phyloP scores from a whole-genome alignment of 108 stramenopile species.

The Craspedostauros australis region DNA sequence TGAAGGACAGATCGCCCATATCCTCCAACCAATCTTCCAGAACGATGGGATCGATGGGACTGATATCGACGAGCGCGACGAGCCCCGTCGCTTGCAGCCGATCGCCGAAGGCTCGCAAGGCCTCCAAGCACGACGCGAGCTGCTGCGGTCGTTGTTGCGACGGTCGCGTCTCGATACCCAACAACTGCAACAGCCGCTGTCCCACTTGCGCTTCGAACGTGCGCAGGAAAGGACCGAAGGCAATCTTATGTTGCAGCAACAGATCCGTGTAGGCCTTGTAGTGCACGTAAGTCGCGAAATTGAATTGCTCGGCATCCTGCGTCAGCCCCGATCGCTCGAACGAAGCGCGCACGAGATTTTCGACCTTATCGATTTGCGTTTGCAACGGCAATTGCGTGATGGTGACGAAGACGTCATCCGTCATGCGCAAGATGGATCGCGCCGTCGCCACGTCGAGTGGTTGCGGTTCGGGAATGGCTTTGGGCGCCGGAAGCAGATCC shows the following conservation, averaged over 20 bases:
- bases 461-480: constrained; percentile 29
- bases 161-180: not conserved
- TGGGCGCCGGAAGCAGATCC: constrained; percentile 19
- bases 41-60: constrained; percentile 2
- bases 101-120: not conserved
- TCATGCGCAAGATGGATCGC: constrained; percentile 17
- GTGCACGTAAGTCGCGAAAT: constrained; percentile 61
- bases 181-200: constrained; percentile 17
- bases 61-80: constrained; percentile 14
- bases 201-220: constrained; percentile 49
- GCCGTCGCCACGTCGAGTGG: constrained; percentile 33
- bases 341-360: constrained; percentile 29
- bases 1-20: constrained; percentile 45
- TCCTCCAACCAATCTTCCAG: constrained; percentile 45
- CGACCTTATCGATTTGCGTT: constrained; percentile 33
- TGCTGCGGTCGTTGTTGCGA: not conserved
- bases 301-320: constrained; percentile 39
- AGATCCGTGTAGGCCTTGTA: constrained; percentile 71
- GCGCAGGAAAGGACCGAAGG: constrained; percentile 41
- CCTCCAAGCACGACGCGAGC: not conserved
- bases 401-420: constrained; percentile 33
- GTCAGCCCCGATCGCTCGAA: constrained; percentile 43
- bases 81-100: constrained; percentile 11
- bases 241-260: constrained; percentile 28
- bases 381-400: constrained; percentile 9